phyloP scores from a whole-genome alignment of 2,329 filamentous ascomycete genomes.

The Colletotrichum sp. region DNA sequence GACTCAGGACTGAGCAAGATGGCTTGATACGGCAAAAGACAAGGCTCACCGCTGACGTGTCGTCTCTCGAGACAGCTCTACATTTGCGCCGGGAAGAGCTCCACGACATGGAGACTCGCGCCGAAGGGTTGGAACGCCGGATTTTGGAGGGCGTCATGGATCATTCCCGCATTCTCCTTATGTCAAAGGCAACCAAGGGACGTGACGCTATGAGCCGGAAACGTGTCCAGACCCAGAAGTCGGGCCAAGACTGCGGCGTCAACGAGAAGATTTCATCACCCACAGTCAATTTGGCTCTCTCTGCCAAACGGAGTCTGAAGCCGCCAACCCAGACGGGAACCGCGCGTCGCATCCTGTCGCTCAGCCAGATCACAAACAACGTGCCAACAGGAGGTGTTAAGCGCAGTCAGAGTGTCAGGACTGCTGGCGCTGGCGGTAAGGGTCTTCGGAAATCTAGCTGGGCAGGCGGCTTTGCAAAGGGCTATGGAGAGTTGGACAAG shows the following conservation, averaged over 20 bases:
- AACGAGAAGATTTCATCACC: constrained; percentile 26
- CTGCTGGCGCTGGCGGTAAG: constrained; percentile 50
- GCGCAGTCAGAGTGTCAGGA: constrained; percentile 80
- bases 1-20: constrained; percentile 73
- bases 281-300: constrained; percentile 59
- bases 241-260: constrained; percentile 28
- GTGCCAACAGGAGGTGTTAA: constrained; percentile 68
- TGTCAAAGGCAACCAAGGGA: constrained; percentile 66
- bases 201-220: constrained; percentile 65
- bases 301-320: constrained; percentile 53
- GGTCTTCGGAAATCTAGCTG: constrained; percentile 72
- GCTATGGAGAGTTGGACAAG: constrained; percentile 61
- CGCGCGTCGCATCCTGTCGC: constrained; percentile 82
- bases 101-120: constrained; percentile 86
- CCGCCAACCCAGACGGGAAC: constrained; percentile 56
- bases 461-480: constrained; percentile 58
- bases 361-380: constrained; percentile 89
- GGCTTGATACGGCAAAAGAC: constrained; percentile 79
- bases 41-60: constrained; percentile 82
- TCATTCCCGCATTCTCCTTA: constrained; percentile 89
- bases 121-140: constrained; percentile 86
- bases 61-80: constrained; percentile 88
- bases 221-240: constrained; percentile 53
- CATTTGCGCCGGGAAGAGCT: constrained; percentile 90
- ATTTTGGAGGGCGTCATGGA: constrained; percentile 97